phyloP scores from a whole-genome alignment of 1,139 yeast species.

The Kazachstania sp. region DNA sequence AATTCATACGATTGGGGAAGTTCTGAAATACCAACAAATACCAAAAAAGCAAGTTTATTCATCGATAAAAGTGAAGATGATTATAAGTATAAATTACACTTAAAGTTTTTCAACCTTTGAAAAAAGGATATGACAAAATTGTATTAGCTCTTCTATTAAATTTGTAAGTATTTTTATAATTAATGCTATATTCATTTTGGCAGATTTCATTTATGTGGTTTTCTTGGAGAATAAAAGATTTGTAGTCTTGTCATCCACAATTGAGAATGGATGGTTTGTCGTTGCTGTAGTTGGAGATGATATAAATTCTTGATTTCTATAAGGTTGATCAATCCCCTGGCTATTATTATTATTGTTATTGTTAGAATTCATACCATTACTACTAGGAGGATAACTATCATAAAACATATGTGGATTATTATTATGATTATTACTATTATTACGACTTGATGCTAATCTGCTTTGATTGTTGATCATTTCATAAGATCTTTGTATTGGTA shows the following conservation, averaged over 20 bases:
- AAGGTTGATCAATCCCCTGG: not conserved
- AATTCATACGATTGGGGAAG: conserved; percentile 63
- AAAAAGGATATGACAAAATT: not conserved
- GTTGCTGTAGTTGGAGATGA: not conserved
- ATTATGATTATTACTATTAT: not conserved
- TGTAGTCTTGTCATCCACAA: conserved; percentile 20
- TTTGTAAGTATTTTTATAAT: conserved; percentile 4
- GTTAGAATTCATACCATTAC: not conserved
- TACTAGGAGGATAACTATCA: not conserved
- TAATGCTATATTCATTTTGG: not conserved
- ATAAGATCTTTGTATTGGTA: not conserved
- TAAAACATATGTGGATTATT: not conserved
- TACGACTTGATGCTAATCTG: not conserved
- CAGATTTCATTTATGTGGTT: not conserved
- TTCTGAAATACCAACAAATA: conserved; percentile 36
- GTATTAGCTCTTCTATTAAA: not conserved
- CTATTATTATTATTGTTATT: not conserved
- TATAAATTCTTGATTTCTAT: not conserved
- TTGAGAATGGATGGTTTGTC: conserved; percentile 1
- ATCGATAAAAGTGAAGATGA: not conserved
- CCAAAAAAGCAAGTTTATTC: conserved; percentile 1
- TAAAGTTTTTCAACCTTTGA: conserved; percentile 28
- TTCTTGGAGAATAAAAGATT: conserved; percentile 7
- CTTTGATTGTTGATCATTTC: not conserved
- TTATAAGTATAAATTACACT: conserved; percentile 32